Evolutionary conservation across 345 rosid genomes (phyloP), one percentile per base, ranked within the genome.

Genomic region (Passiflora organensis): DNA sequence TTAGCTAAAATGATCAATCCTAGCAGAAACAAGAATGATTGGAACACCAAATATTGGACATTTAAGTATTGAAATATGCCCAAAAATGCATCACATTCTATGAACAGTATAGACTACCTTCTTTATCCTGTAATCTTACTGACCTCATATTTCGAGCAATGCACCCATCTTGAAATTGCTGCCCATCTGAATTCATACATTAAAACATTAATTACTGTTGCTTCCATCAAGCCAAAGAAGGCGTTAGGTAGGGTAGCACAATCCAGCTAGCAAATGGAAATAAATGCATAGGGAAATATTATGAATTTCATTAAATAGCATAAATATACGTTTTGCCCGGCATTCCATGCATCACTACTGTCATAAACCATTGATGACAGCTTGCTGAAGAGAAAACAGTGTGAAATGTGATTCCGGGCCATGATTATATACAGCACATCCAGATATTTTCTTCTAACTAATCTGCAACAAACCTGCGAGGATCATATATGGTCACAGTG

Each of bases 141-240:
- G 15, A 82, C 86, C 83, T 82, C 91, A 62, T 82, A 82, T 72
- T 82, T 82, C 59, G 88, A 80, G 72, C 91, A 85, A 43, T 78
- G 68, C 25, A 70, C 75, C 85, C 85, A 78, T 69, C 87, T 78
- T 62, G 85, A 61, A 51, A 78, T 47, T 62, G 82, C 69, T 0
- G 82, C 28, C 91, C 88, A 80, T 65, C 88, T 82, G 64, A 44
- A 66, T 52, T 38, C 8, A 36, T 60, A 47, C 48, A 61, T 13
- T 23, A 14, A 50, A 56, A 38, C 45, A 59, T 28, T 34, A 60
- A 51, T 70, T 32, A 66, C 39, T 16, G 32, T 49, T 56, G 49
- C 42, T 43, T 50, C 39, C 44, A 13, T 64, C 8, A 28, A 8
- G 8, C 34, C 34, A 28, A 8, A 28, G 8, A 8, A 28, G 8